Evolutionary conservation across 495 filamentous ascomycete genomes (phyloP), one percentile per base, ranked within the genome.

Genomic region (Podospora bellae-mahoneyi): DNA sequence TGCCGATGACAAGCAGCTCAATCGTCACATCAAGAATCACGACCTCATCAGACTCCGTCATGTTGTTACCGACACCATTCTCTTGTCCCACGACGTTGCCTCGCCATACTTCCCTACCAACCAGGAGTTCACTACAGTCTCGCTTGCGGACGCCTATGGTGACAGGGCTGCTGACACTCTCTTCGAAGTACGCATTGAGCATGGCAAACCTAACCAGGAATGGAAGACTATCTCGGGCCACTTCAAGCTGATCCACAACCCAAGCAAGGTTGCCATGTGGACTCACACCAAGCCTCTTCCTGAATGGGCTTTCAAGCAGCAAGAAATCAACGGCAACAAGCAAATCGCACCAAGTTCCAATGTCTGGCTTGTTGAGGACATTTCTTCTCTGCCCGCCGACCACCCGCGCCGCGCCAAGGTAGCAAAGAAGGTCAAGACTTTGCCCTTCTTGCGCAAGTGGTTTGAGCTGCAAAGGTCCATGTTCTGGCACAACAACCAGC

Each of bases 251-350:
- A 85, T 99, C 70, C 95, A 99, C 75, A 85, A 90, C 67, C 94
- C 95, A 1, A 94, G 92, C 67, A 93, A 94, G 69, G 95, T 99
- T 34, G 94, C 96, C 66, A 95, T 99, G 94, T 99, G 95, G 95
- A 99, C 95, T 2, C 94, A 97, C 77, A 89, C 91, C 6, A 93
- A 87, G 39, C 92, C 95, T 20, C 89, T 99, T 18, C 95, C 95
- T 1, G 95, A 99, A 18, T 99, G 95, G 95, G 95, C 85, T 34
- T 94, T 89, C 80, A 96, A 96, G 78, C 95, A 99, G 75, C 93
- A 96, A 69, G 95, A 99, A 77, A 97, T 99, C 83, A 99, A 99
- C 77, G 95, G 95, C 64, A 99, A 99, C 87, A 99, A 99, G 87
- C 96, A 97, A 78, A 80, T 96, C 62, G 83, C 87, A 58, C 92